phyloP scores from a whole-genome alignment of 2,329 filamentous ascomycete genomes.

The Neonectria faginata region DNA sequence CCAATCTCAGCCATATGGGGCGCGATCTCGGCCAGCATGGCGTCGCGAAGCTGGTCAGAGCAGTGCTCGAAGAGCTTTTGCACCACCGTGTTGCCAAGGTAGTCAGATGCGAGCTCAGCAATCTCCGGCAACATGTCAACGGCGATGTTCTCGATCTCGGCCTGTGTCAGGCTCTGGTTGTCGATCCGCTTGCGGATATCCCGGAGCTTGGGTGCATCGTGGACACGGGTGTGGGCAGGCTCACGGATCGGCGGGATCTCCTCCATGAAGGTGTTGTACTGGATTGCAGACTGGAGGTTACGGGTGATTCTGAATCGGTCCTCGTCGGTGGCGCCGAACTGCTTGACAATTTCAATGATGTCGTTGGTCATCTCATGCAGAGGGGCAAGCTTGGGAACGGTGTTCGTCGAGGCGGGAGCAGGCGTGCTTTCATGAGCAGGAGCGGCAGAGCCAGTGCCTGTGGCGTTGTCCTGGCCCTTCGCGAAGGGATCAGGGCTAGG shows the following conservation, averaged over 20 bases:
- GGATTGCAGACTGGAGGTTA: slow-evolving; percentile 81
- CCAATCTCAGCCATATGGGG: slow-evolving; percentile 97
- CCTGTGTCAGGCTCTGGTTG: slow-evolving; percentile 86
- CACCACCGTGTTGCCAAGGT: slow-evolving; percentile 98
- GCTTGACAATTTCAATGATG: slow-evolving; percentile 85
- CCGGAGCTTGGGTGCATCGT: slow-evolving; percentile 92
- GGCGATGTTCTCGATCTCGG: slow-evolving; percentile 93
- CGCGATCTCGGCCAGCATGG: slow-evolving; percentile 88
- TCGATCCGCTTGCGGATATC: slow-evolving; percentile 98
- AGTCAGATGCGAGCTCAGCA: slow-evolving; percentile 93
- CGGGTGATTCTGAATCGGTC: slow-evolving; percentile 78
- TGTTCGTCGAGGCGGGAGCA: slow-evolving; percentile 45
- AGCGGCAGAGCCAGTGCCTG: slow-evolving; percentile 45
- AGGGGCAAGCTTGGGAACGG: slow-evolving; percentile 75
- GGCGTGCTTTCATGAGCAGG: slow-evolving; percentile 54
- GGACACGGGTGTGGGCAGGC: slow-evolving; percentile 86
- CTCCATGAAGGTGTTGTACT: slow-evolving; percentile 76
- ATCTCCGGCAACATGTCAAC: slow-evolving; percentile 96
- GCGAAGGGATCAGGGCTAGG: slow-evolving; percentile 89
- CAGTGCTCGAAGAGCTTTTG: slow-evolving; percentile 99
- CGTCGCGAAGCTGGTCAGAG: slow-evolving; percentile 88
- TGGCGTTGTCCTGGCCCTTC: slow-evolving; percentile 63
- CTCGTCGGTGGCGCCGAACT: slow-evolving; percentile 87
- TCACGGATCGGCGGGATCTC: slow-evolving; percentile 93
- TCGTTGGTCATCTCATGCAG: slow-evolving; percentile 84